phyloP scores from a whole-genome alignment of 257 asterid species.

The Plantago major region DNA sequence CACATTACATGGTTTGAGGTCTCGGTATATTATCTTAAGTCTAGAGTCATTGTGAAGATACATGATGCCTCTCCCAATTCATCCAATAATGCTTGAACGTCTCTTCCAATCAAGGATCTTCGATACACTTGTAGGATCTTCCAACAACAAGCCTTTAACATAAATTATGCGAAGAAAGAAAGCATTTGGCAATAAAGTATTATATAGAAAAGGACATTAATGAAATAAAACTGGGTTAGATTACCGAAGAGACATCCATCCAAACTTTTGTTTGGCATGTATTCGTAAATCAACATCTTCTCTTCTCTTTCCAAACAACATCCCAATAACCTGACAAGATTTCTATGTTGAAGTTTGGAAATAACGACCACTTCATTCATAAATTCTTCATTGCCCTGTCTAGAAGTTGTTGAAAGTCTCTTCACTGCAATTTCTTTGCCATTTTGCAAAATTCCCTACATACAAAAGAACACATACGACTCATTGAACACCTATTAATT shows the following conservation, averaged over 20 bases:
- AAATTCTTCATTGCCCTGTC: neutral
- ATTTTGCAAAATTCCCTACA: conserved; percentile 2
- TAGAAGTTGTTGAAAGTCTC: neutral
- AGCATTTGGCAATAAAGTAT: too few relatives aligned
- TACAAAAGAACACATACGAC: neutral
- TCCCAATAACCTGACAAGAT: too few relatives aligned
- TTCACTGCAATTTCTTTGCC: conserved; percentile 2
- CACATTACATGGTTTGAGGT: conserved; percentile 55
- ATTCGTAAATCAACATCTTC: too few relatives aligned
- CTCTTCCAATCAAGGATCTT: conserved; percentile 41
- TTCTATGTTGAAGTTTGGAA: too few relatives aligned
- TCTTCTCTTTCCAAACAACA: too few relatives aligned
- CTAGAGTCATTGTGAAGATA: conserved; percentile 70
- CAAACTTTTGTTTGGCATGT: too few relatives aligned
- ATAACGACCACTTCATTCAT: too few relatives aligned
- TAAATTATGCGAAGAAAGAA: too few relatives aligned
- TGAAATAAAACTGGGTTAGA: too few relatives aligned
- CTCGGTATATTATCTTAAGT: conserved; percentile 61
- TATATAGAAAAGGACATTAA: too few relatives aligned
- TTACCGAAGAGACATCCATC: neutral
- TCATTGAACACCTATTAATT: neutral
- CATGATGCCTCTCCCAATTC: conserved; percentile 58
- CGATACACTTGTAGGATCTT: conserved; percentile 30
- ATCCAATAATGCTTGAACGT: conserved; percentile 43
- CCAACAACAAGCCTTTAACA: neutral